Percentiles rank a stretch among this genome's conserved stretches.
These are phyloP conservation scores for Gastrolobium villosum DNA, from an alignment of 306 rosid species.

Conservation along the genomic window DNA sequence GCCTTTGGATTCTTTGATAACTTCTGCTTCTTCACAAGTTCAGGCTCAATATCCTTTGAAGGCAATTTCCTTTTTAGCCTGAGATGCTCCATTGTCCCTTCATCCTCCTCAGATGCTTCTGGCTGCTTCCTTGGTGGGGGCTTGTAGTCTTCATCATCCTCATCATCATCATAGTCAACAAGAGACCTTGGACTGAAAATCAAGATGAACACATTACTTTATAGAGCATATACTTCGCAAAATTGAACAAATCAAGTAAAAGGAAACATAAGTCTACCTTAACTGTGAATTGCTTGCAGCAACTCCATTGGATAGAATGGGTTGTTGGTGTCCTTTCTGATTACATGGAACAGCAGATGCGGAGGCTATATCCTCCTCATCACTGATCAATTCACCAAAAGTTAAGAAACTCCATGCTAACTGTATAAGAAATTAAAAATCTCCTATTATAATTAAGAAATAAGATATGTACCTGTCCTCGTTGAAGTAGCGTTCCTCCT, in stretches of 20 bases:
- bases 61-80: slow-evolving; percentile 76
- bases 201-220: slow-evolving; percentile 26
- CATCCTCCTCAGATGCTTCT: slow-evolving; percentile 76
- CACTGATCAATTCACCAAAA: slow-evolving; percentile 61
- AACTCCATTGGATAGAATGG: slow-evolving; percentile 79
- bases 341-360: slow-evolving; percentile 68
- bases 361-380: slow-evolving; percentile 89
- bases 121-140: slow-evolving; percentile 89
- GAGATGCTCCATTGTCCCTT: slow-evolving; percentile 77
- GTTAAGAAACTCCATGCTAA: slow-evolving; percentile 37
- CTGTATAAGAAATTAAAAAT: slow-evolving; percentile 21
- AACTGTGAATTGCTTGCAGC: slow-evolving; percentile 62
- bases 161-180: slow-evolving; percentile 96
- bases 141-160: slow-evolving; percentile 89
- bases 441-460: not conserved
- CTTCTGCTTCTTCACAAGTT: slow-evolving; percentile 74
- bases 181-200: slow-evolving; percentile 72
- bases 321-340: slow-evolving; percentile 63
- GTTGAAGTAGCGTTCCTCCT: slow-evolving; percentile 93
- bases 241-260: slow-evolving; percentile 1
- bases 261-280: slow-evolving; percentile 59
- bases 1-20: slow-evolving; percentile 66
- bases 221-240: not conserved
- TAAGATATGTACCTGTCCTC: slow-evolving; percentile 76
- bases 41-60: slow-evolving; percentile 74